Percentiles rank a stretch among this genome's conserved stretches.
Conservation (phyloP, 768 basidiomycete genomes). For the Amanita thiersii region DNA sequence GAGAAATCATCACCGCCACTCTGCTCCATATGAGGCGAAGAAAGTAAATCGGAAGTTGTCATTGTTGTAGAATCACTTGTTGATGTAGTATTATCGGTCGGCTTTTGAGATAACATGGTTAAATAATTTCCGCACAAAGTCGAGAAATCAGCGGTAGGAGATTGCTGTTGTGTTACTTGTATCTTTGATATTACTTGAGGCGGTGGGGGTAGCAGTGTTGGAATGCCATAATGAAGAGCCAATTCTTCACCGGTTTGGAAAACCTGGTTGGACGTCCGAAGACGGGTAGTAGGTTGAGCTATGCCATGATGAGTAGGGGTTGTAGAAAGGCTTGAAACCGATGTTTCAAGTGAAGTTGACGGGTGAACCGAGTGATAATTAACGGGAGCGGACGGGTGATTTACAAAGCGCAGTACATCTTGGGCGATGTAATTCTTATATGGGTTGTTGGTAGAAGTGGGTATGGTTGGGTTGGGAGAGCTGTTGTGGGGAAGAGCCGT, state of each 20-base stretch:
- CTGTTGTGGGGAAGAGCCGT: slow-evolving; percentile 16
- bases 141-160: slow-evolving; percentile 33
- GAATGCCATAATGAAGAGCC: slow-evolving; percentile 74
- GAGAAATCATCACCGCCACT: slow-evolving; percentile 17
- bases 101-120: slow-evolving; percentile 54
- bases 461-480: slow-evolving; percentile 42
- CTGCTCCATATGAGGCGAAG: slow-evolving; percentile 15
- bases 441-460: slow-evolving; percentile 25
- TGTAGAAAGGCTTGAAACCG: slow-evolving; percentile 40
- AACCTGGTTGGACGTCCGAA: slow-evolving; percentile 57
- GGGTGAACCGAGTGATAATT: slow-evolving; percentile 23
- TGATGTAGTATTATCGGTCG: slow-evolving; percentile 28
- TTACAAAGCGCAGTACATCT: slow-evolving; percentile 41
- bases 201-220: slow-evolving; percentile 58
- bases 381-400: slow-evolving; percentile 35
- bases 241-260: slow-evolving; percentile 61
- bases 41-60: slow-evolving; percentile 17
- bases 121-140: slow-evolving; percentile 56
- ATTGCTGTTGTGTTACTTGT: slow-evolving; percentile 21
- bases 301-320: slow-evolving; percentile 46
- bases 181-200: slow-evolving; percentile 46
- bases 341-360: slow-evolving; percentile 39
- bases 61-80: slow-evolving; percentile 21
- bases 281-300: slow-evolving; percentile 49
- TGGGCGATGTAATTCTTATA: slow-evolving; percentile 32